Base-by-base conservation (phyloP, 257 asterid species). In the Ajuga chamaepitys region DNA sequence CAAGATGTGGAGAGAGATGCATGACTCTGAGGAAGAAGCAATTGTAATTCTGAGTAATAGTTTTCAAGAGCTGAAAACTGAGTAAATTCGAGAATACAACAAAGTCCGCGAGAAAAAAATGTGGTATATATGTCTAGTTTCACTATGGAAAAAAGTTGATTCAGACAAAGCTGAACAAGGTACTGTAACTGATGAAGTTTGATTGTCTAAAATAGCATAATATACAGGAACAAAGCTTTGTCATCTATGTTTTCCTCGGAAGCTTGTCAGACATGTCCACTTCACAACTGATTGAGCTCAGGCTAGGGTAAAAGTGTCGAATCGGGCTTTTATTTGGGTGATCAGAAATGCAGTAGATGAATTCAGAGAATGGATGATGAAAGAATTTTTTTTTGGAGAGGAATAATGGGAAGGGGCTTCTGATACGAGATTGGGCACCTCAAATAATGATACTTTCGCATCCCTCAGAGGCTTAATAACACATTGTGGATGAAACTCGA, bases 401-500 rank as follows among this genome's bases (percentile, higher is more conserved):
- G 70, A 41, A 75, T 0, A 1, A 57, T 44, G 95, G 88, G 7
- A 74, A 74, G 61, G 90, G 96, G 2, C 72, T 88, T 42, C 6
- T 91, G 77, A 81, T 91, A 38, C 71, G 78, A 52, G 98, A 94
- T 1, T 91, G 98, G 98, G 92, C 96, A 0, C 98, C 98, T 7
- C 98, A 91, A 52, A 80, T 88, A 0, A 74, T 88, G 35, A 82
- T 91, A 1, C 40, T 91, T 53, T 82, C 88, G 3, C 97, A 91
- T 52, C 78, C 78, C 0, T 74, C 97, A 0, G 93, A 0, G 86
- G 88, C 0, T 88, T 91, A 71, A 30, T 91, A 12, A 91, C 96
- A 7, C 97, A 88, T 16, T 91, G 97, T 14, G 97, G 97, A 0
- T 90, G 97, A 96, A 90, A 90, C 61, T 90, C 97, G 7, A 82